These are phyloP conservation scores for Saccharomycopsis babjevae DNA, from an alignment of 805 yeast genomes.

Conservation along the genomic window DNA sequence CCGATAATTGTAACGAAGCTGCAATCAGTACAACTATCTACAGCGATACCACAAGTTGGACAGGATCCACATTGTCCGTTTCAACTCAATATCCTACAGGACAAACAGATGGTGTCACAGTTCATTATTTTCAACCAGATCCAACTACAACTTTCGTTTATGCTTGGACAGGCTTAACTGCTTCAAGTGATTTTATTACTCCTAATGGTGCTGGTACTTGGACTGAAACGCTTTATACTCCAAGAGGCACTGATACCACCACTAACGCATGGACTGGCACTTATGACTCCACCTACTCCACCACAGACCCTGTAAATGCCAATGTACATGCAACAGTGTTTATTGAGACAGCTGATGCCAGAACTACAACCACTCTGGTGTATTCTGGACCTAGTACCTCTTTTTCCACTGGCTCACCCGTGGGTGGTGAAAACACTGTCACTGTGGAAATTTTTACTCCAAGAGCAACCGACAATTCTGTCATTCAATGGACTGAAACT, in stretches of 20 bases:
- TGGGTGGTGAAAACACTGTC: neutral
- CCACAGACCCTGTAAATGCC: neutral
- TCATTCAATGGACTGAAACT: neutral
- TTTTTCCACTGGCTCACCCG: neutral
- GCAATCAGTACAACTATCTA: neutral
- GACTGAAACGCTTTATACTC: neutral
- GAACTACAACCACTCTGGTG: constrained; percentile 3
- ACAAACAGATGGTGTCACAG: neutral
- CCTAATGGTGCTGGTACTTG: neutral
- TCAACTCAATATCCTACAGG: neutral
- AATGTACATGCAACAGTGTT: neutral
- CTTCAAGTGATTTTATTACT: neutral
- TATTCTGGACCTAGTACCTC: constrained; percentile 3
- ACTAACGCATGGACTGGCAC: constrained; percentile 9
- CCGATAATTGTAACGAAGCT: neutral
- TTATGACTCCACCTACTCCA: neutral
- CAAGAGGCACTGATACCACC: constrained; percentile 4
- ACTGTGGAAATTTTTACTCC: neutral
- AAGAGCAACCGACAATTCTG: neutral
- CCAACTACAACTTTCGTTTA: neutral
- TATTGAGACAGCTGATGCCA: constrained; percentile 6
- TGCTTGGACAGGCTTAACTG: neutral
- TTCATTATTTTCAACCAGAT: constrained; percentile 1
- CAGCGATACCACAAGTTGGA: constrained; percentile 8
- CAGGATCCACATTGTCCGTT: constrained; percentile 3